A percentile compares a stretch with the other conserved stretches of the same genome.
phyloP scores from a whole-genome alignment of 2,329 filamentous ascomycete species.

The Talaromyces sp. region DNA sequence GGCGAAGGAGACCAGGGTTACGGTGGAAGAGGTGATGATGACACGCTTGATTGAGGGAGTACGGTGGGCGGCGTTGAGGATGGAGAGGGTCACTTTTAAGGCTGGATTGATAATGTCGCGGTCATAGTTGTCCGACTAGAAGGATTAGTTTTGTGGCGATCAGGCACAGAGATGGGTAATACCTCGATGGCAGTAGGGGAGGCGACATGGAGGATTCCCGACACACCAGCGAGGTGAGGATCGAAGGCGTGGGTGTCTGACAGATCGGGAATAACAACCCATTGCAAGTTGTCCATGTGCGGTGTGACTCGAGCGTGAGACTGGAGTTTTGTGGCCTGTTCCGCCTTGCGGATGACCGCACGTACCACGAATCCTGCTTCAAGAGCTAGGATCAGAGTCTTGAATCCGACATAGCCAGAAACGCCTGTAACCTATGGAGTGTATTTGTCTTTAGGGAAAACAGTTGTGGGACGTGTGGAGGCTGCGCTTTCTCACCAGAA shows the following conservation, averaged over 20 bases:
- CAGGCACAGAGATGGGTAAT: background rate
- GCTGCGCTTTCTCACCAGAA: background rate
- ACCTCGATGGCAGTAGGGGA: slow-evolving; percentile 9
- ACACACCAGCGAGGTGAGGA: background rate
- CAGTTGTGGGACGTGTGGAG: background rate
- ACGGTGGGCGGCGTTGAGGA: background rate
- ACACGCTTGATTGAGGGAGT: background rate
- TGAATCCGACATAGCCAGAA: slow-evolving; percentile 29
- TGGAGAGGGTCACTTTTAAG: background rate
- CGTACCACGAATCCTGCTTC: slow-evolving; percentile 28
- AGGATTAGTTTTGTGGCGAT: background rate
- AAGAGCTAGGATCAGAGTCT: slow-evolving; percentile 26
- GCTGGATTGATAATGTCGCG: slow-evolving; percentile 1
- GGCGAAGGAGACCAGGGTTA: slow-evolving; percentile 27
- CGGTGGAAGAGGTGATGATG: slow-evolving; percentile 17
- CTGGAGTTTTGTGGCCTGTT: background rate
- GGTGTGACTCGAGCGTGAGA: background rate
- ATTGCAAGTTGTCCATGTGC: background rate
- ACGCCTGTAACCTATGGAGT: slow-evolving; percentile 23
- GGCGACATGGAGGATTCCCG: slow-evolving; percentile 5
- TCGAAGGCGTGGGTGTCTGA: background rate
- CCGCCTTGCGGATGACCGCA: slow-evolving; percentile 27
- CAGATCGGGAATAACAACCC: slow-evolving; percentile 8
- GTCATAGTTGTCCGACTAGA: slow-evolving; percentile 9
- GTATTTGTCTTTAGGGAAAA: background rate